Base-by-base conservation (phyloP, 2,329 filamentous ascomycete species). In the Scedosporium minutisporum region DNA sequence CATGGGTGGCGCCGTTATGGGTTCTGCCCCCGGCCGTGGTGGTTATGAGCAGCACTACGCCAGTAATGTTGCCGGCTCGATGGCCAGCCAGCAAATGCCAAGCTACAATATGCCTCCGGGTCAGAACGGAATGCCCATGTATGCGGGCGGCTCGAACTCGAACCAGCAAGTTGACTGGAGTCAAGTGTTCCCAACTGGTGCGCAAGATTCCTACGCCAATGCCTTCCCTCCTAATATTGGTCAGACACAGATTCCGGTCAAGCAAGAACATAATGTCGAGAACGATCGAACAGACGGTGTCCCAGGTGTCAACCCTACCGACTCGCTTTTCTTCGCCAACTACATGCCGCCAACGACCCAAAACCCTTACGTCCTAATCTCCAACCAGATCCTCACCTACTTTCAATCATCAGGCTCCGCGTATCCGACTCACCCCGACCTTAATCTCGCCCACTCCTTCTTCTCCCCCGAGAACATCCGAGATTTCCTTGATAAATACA, bases 101-200 rank as follows among this genome's bases (percentile, higher is more conserved):
- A 82, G 78, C 75, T 88, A 86, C 76, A 86, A 78, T 75, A 82
- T 87, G 82, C 80, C 82, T 63, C 82, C 80, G 68, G 77, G 76
- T 70, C 82, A 87, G 76, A 86, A 85, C 71, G 84, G 84, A 71
- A 82, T 86, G 80, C 81, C 82, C 65, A 85, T 86, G 78, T 85
- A 85, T 74, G 81, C 78, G 71, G 80, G 78, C 71, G 79, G 78
- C 72, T 82, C 83, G 68, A 82, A 82, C 76, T 77, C 81, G 75
- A 81, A 82, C 74, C 84, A 86, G 76, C 80, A 83, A 77, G 78
- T 88, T 78, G 88, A 91, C 77, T 91, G 88, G 88, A 83, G 87
- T 71, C 83, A 88, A 73, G 89, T 91, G 85, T 90, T 90, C 79
- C 87, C 87, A 78, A 76, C 86, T 78, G 86, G 86, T 82, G 81